Conservation (phyloP, 2,329 filamentous ascomycete genomes). For the Xylogone sp. region DNA sequence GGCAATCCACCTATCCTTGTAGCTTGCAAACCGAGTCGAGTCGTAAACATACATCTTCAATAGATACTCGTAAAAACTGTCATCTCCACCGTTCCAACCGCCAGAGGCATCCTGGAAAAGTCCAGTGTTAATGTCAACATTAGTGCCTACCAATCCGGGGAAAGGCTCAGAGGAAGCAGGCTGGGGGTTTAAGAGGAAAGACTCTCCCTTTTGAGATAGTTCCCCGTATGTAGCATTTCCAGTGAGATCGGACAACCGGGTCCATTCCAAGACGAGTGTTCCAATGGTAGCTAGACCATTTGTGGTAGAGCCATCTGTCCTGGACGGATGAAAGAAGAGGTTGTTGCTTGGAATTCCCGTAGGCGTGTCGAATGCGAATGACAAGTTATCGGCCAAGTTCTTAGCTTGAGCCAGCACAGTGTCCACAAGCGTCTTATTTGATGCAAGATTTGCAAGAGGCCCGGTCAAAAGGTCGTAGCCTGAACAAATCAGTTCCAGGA, state of each 20-base stretch:
- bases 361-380: slow-evolving; percentile 73
- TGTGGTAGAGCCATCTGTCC: slow-evolving; percentile 44
- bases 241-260: slow-evolving; percentile 71
- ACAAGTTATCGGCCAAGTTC: slow-evolving; percentile 67
- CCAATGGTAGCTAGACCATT: slow-evolving; percentile 77
- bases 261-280: slow-evolving; percentile 81
- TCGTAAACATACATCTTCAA: slow-evolving; percentile 91
- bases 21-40: slow-evolving; percentile 53
- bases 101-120: slow-evolving; percentile 63
- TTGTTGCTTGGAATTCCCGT: slow-evolving; percentile 71
- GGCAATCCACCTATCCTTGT: slow-evolving; percentile 70
- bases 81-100: slow-evolving; percentile 73
- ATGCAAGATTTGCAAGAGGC: slow-evolving; percentile 50
- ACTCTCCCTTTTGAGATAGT: slow-evolving; percentile 64
- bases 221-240: slow-evolving; percentile 62
- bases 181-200: slow-evolving; percentile 64
- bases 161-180: slow-evolving; percentile 65
- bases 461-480: slow-evolving; percentile 70
- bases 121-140: slow-evolving; percentile 62
- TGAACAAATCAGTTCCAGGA: slow-evolving; percentile 19
- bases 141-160: slow-evolving; percentile 70
- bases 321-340: slow-evolving; percentile 54
- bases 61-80: slow-evolving; percentile 86
- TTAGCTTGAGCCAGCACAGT: slow-evolving; percentile 63
- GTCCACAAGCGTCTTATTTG: slow-evolving; percentile 42